Conservation (phyloP, 78 protist species). For the Pigoraptor vietnamica region DNA sequence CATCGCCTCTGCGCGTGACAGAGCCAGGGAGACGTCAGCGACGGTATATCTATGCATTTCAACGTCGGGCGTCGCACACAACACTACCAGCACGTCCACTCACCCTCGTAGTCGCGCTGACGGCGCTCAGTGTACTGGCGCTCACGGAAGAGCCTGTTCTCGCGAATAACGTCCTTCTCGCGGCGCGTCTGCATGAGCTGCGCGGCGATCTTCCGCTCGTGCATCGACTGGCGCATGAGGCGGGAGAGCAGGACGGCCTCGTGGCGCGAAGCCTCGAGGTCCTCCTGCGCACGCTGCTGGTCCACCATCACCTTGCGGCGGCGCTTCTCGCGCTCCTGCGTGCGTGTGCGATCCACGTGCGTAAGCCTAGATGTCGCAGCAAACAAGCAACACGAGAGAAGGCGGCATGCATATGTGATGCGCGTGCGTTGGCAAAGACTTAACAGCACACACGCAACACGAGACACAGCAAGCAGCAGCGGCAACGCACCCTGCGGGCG, state of each 20-base stretch:
- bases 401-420: too few species aligned
- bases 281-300: constrained; percentile 10
- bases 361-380: too few species aligned
- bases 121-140: not conserved
- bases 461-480: not conserved
- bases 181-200: constrained; percentile 3
- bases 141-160: constrained; percentile 6
- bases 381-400: not conserved
- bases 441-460: not conserved
- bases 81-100: not conserved
- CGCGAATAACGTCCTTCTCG: constrained; percentile 23
- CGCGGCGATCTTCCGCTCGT: constrained; percentile 6
- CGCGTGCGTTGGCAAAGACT: too few species aligned
- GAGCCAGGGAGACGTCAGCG: too few species aligned
- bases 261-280: constrained; percentile 10
- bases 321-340: constrained; percentile 26
- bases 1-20: not conserved
- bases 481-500: not conserved
- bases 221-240: not conserved
- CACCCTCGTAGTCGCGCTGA: not conserved
- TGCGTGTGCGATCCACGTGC: too few species aligned
- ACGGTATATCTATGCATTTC: too few species aligned
- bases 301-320: constrained; percentile 29
- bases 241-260: not conserved
- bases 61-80: too few species aligned